Evolutionary conservation across 768 basidiomycete genomes (phyloP).

Genomic region (Tylopilus sp.): DNA sequence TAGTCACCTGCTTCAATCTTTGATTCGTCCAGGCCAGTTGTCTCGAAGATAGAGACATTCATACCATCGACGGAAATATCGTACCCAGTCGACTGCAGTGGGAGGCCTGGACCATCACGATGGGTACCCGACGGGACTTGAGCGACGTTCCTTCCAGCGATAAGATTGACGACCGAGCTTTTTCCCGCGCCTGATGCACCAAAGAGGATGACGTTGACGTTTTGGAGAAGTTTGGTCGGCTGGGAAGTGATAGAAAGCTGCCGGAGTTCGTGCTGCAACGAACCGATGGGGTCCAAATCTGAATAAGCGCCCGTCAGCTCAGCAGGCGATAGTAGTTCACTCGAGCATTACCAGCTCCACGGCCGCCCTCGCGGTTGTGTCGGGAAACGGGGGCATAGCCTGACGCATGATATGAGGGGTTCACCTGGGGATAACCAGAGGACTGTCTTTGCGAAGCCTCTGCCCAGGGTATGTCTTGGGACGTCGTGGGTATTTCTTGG

Average conservation of each 20-base stretch:
- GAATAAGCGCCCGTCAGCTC: not conserved
- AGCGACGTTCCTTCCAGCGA: not conserved
- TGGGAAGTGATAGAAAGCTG: not conserved
- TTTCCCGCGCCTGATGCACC: not conserved
- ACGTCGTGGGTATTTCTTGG: too few relatives aligned
- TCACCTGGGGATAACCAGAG: not conserved
- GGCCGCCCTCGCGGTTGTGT: not conserved
- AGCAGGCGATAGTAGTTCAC: not conserved
- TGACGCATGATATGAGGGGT: not conserved
- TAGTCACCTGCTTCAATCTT: not conserved
- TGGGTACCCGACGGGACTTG: not conserved
- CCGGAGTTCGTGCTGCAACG: not conserved
- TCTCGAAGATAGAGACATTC: not conserved
- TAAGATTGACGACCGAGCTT: not conserved
- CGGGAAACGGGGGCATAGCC: not conserved
- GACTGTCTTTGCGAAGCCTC: not conserved
- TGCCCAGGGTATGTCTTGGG: too few relatives aligned
- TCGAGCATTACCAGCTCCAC: not conserved
- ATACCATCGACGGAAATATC: not conserved
- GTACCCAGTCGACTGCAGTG: not conserved
- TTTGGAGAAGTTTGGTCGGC: not conserved
- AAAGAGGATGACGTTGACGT: not conserved
- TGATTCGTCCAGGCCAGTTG: not conserved
- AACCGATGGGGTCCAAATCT: not conserved
- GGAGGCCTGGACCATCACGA: too few relatives aligned